Base-by-base conservation (phyloP, 2,329 filamentous ascomycete species). In the Cladosporium colombiae region DNA sequence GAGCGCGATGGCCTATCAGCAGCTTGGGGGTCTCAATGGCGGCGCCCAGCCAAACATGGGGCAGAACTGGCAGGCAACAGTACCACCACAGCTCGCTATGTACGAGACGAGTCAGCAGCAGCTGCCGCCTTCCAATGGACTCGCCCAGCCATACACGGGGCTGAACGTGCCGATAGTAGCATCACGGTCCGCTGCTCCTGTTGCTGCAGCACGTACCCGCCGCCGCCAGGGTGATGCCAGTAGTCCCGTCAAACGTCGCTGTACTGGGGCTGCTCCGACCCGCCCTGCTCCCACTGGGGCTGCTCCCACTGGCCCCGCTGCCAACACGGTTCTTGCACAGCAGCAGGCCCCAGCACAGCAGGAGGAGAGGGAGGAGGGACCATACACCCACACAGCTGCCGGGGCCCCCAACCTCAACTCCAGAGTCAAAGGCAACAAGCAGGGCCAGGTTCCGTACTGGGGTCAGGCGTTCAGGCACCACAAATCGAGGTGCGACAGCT, bases 401-500 rank as follows among this genome's bases (percentile, higher is more conserved):
- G 25, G 25, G 13, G 29, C 18, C 16, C 50, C 25, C 8, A 27
- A n/a, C 16, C 3, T 5, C 27, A 2, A n/a, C 52, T 16, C 27
- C 21, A 13, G 3, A 1, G 2, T 11, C 3, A n/a, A 21, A 35
- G 35, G 16, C 31, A 63, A 56, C 25, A 16, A 10, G 16, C 31
- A 46, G 33, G 63, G 63, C 23, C 29, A 53, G 14, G 11, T 2
- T 13, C 44, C 25, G 10, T 23, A 14, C 56, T 65, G 46, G 55
- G 11, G 23, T 4, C 63, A 60, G 23, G 63, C 55, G 13, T 16
- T 6, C 6, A 60, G 31, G 23, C 56, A 65, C 44, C 63, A 65
- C 46, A 21, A 13, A 3, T 6, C 16, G 21, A 16, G 13, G 2
- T 65, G 62, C 33, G 23, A 40, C 29, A 23, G 7, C 0, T 7